These are phyloP conservation scores for Trichoderma sp. DNA, from an alignment of 2,329 filamentous ascomycete species.

Conservation along the genomic window DNA sequence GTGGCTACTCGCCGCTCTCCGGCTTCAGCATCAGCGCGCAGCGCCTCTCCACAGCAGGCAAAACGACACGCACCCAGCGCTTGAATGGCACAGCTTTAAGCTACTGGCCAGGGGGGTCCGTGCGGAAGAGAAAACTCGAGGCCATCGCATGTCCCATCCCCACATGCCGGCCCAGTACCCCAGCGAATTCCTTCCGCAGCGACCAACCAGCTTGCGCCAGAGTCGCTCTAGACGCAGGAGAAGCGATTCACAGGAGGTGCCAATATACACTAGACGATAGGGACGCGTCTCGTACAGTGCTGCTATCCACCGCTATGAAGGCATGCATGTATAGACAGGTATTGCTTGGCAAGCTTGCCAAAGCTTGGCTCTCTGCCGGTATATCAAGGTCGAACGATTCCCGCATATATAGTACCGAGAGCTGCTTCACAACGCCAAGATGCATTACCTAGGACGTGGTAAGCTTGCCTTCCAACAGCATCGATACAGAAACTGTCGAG, in stretches of 20 bases:
- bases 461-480: neutral
- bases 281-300: neutral
- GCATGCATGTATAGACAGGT: neutral
- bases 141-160: neutral
- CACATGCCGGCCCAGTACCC: constrained; percentile 13
- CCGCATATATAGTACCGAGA: neutral
- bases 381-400: neutral
- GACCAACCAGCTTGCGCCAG: constrained; percentile 9
- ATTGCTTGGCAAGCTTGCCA: neutral
- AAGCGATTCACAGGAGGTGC: neutral
- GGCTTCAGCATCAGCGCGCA: constrained; percentile 22
- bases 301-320: neutral
- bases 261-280: neutral
- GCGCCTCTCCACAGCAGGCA: constrained; percentile 1
- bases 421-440: neutral
- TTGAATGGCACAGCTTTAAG: neutral
- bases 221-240: constrained; percentile 3
- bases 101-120: neutral
- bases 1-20: constrained; percentile 18
- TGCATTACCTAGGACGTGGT: neutral
- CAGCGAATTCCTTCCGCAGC: constrained; percentile 10
- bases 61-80: neutral
- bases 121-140: neutral
- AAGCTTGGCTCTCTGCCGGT: neutral
- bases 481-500: neutral